Conservation (phyloP, 805 yeast genomes). For the Metschnikowia matae region DNA sequence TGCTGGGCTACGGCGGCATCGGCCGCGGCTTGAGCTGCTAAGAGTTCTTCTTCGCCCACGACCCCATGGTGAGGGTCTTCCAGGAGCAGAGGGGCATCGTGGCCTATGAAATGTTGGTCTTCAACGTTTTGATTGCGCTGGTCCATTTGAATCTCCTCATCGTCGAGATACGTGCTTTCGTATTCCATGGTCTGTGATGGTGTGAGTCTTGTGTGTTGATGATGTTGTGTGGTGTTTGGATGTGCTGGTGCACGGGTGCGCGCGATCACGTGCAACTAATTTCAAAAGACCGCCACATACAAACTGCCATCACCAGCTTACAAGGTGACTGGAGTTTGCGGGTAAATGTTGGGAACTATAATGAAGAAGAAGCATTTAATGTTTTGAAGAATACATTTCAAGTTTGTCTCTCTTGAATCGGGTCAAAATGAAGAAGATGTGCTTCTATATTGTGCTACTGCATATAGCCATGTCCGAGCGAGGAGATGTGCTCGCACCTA, state of each 20-base stretch:
- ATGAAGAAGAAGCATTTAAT: no score
- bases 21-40: slow-evolving; percentile 46
- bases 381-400: no score
- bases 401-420: no score
- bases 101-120: slow-evolving; percentile 13
- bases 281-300: no score
- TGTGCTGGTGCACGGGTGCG: slow-evolving; percentile 2
- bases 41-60: slow-evolving; percentile 39
- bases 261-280: background rate
- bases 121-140: slow-evolving; percentile 19
- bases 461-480: background rate
- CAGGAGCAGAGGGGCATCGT: slow-evolving; percentile 5
- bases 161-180: slow-evolving; percentile 29
- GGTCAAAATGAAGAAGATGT: background rate
- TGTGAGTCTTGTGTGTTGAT: background rate
- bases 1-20: slow-evolving; percentile 45
- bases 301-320: no score
- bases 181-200: slow-evolving; percentile 18
- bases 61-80: slow-evolving; percentile 15
- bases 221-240: slow-evolving; percentile 1
- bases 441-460: background rate
- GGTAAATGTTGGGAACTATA: no score
- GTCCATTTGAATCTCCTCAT: slow-evolving; percentile 23
- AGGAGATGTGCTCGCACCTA: background rate
- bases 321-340: no score